Conservation (phyloP, 176 grass and related monocot species). For the Alloteropsis semialata region DNA sequence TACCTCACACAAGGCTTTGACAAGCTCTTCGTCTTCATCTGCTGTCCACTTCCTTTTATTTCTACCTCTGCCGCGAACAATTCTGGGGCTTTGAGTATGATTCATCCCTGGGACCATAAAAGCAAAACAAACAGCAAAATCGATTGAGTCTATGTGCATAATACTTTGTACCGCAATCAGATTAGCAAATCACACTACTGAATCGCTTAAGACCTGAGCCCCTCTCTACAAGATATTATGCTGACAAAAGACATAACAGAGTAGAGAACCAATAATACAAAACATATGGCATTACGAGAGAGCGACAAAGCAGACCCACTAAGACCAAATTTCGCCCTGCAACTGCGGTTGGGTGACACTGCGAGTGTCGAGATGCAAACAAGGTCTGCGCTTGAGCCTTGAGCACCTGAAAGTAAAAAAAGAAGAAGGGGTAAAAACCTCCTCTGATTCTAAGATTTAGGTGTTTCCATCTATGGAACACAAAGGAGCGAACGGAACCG, state of each 20-base stretch:
- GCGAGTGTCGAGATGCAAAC: neutral
- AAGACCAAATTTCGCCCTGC: neutral
- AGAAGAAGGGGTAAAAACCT: neutral
- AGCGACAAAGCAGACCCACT: neutral
- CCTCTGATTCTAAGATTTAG: neutral
- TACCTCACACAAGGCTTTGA: constrained; percentile 41
- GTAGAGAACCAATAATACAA: neutral
- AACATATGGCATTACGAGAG: neutral
- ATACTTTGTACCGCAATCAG: neutral
- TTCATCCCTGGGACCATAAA: constrained; percentile 22
- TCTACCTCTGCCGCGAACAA: constrained; percentile 38
- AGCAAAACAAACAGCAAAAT: neutral
- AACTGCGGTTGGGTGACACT: neutral
- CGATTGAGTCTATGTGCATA: neutral
- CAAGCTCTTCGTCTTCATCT: constrained; percentile 43
- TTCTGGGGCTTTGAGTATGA: neutral
- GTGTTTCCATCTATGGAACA: neutral
- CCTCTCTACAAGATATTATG: neutral
- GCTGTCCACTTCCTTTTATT: constrained; percentile 50
- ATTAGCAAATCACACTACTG: neutral
- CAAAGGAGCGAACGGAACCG: neutral
- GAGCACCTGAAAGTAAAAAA: neutral
- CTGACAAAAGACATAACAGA: neutral
- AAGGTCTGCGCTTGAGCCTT: neutral
- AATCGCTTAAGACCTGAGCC: neutral